Evolutionary conservation across 2,329 filamentous ascomycete genomes (phyloP), one percentile per base, ranked within the genome.

Genomic region (Fusarium multiceps): DNA sequence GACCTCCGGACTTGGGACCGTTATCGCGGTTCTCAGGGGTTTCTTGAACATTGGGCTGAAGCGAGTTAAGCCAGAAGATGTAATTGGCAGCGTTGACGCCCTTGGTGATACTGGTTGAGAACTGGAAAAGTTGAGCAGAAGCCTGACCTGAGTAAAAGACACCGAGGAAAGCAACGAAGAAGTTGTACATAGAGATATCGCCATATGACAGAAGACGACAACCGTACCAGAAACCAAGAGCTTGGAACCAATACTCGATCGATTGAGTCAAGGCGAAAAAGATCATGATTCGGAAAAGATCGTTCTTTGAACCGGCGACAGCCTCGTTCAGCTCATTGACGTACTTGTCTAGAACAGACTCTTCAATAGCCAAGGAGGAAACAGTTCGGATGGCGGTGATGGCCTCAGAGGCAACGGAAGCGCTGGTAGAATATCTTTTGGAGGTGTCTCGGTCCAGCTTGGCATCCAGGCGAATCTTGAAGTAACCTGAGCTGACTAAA

Each of bases 71-170:
- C 83, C 82, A 83, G 71, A 85, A 80, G 54, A 85, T 81, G 75
- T 86, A 86, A 68, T 86, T 86, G 34, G 83, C 84, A 7, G 82
- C 81, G 12, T 80, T 79, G 21, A 80, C 79, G 4, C 82, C 85
- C 72, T 86, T 87, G 47, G 85, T 87, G 57, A 88, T 82, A 63
- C 80, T 86, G 7, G 83, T 85, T 1, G 85, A 83, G 72, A 85
- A 84, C 47, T 82, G 75, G 71, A 84, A 84, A 11, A 84, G 74
- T 49, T 80, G 77, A 1, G 78, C 73, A 0, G 81, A 77, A 4
- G 80, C 80, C 76, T 84, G 81, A 1, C 80, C 82, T 0, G 80
- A 80, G 66, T 82, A 85, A 40, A 86, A 82, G 8, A 87, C 81
- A 4, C 80, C 82, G 76, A 86, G 81, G 66, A 87, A 87, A 11